Percentiles rank a stretch among this genome's conserved stretches.
Conservation (phyloP, 1,284 basidiomycete genomes). For the Phylloboletellus chloephorus region DNA sequence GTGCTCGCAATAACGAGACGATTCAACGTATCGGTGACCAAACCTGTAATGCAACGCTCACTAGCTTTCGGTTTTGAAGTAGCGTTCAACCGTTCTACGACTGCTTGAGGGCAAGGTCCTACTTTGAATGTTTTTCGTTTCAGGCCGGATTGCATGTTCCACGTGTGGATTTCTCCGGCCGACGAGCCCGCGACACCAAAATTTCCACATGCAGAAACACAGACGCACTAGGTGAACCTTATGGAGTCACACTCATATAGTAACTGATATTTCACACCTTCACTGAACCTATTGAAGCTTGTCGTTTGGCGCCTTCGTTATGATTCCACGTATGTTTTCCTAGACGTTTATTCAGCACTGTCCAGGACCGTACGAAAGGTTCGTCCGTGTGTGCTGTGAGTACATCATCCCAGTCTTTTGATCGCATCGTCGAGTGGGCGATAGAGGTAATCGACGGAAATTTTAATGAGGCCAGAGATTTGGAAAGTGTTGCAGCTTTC, state of each 20-base stretch:
- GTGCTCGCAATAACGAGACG: constrained; percentile 78
- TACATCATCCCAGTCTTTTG: constrained; percentile 98
- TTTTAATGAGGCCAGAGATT: constrained; percentile 77
- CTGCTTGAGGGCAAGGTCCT: constrained; percentile 55
- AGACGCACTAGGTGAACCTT: constrained; percentile 57
- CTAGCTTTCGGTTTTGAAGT: constrained; percentile 42
- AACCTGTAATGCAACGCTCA: constrained; percentile 70
- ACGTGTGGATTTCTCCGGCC: constrained; percentile 77
- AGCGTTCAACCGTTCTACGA: constrained; percentile 38
- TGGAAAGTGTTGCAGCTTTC: constrained; percentile 77
- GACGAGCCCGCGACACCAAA: constrained; percentile 86
- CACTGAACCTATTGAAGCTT: constrained; percentile 50
- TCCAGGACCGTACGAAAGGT: constrained; percentile 79
- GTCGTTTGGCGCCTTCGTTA: constrained; percentile 43
- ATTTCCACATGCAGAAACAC: constrained; percentile 93
- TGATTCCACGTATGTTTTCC: constrained; percentile 69
- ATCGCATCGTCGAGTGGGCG: constrained; percentile 73
- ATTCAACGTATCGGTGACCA: constrained; percentile 87
- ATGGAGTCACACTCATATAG: neutral
- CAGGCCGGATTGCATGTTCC: constrained; percentile 96
- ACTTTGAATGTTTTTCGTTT: constrained; percentile 74
- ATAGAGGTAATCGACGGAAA: constrained; percentile 74
- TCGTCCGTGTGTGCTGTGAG: constrained; percentile 86
- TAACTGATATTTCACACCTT: constrained; percentile 44
- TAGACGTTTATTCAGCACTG: constrained; percentile 74